Percentiles rank a stretch among this genome's conserved stretches.
These are phyloP conservation scores for Yamadazyma laniorum DNA, from an alignment of 805 yeast species.

Conservation along the genomic window DNA sequence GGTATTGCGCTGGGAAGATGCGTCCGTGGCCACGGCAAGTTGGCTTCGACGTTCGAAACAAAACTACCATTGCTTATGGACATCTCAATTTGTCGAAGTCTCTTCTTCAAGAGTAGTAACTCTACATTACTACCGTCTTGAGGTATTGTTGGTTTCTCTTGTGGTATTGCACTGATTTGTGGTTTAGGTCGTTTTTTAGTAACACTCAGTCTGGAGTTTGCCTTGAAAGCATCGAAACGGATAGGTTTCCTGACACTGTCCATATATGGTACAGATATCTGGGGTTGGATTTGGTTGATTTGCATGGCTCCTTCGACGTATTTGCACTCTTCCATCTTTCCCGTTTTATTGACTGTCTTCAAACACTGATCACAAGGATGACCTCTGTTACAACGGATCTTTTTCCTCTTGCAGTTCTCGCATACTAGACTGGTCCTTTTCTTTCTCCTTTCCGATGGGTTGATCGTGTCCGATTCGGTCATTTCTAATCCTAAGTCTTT, in stretches of 20 bases:
- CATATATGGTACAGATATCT: constrained; percentile 7
- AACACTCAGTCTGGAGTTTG: too few relatives aligned
- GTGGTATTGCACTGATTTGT: too few relatives aligned
- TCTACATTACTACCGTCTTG: neutral
- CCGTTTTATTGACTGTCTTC: constrained; percentile 25
- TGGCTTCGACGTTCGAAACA: too few relatives aligned
- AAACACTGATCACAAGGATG: constrained; percentile 36
- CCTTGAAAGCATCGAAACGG: constrained; percentile 2
- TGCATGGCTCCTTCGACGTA: constrained; percentile 14
- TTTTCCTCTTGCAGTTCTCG: constrained; percentile 31
- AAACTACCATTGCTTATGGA: neutral
- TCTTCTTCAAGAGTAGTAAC: constrained; percentile 4
- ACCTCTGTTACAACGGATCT: constrained; percentile 35
- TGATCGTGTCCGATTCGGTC: too few relatives aligned
- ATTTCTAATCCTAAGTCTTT: too few relatives aligned
- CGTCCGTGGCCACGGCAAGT: too few relatives aligned
- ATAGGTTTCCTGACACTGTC: constrained; percentile 15
- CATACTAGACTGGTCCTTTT: constrained; percentile 42
- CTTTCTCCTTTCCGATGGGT: constrained; percentile 16
- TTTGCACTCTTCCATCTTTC: constrained; percentile 17
- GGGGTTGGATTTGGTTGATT: neutral
- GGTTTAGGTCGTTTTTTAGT: too few relatives aligned
- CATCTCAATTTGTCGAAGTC: constrained; percentile 6
- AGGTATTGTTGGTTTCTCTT: too few relatives aligned
- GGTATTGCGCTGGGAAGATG: too few relatives aligned